Conservation (phyloP, 2,329 filamentous ascomycete genomes). For the Sclerotinia glacialis region DNA sequence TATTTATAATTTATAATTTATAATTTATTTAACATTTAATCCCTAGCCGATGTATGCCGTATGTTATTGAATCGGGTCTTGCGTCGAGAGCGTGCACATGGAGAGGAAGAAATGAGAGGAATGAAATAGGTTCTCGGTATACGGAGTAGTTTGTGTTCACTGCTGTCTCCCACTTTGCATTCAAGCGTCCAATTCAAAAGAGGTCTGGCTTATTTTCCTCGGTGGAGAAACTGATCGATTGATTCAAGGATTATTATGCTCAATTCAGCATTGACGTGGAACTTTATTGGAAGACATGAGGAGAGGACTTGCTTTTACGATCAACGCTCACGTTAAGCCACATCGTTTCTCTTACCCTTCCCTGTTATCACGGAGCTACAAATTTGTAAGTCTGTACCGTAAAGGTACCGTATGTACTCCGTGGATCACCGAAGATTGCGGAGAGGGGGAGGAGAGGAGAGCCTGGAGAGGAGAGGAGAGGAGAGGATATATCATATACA, state of each 20-base stretch:
- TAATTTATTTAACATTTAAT: background rate
- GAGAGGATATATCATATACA: background rate
- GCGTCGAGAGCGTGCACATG: background rate
- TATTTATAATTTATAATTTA: background rate
- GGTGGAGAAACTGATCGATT: constrained; percentile 14
- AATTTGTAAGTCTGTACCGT: background rate
- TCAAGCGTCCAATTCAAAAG: background rate
- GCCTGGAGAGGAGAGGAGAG: background rate
- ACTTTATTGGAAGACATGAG: background rate
- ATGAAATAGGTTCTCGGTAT: too few species aligned
- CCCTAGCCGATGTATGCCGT: background rate
- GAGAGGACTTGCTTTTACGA: constrained; percentile 1
- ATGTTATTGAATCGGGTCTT: background rate
- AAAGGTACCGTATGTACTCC: background rate
- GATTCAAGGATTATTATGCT: background rate
- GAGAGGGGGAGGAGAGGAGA: background rate
- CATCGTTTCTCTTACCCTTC: constrained; percentile 8
- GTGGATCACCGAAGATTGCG: background rate
- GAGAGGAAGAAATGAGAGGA: background rate
- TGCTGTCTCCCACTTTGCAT: constrained; percentile 2
- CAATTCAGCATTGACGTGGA: constrained; percentile 2
- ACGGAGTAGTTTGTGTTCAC: too few species aligned
- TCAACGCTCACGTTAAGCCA: constrained; percentile 8
- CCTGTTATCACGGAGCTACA: background rate
- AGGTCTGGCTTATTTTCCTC: background rate